A percentile compares a stretch with the other conserved stretches of the same genome.
Conservation (phyloP, 2,329 filamentous ascomycete species). For the Cryphonectria radicalis region DNA sequence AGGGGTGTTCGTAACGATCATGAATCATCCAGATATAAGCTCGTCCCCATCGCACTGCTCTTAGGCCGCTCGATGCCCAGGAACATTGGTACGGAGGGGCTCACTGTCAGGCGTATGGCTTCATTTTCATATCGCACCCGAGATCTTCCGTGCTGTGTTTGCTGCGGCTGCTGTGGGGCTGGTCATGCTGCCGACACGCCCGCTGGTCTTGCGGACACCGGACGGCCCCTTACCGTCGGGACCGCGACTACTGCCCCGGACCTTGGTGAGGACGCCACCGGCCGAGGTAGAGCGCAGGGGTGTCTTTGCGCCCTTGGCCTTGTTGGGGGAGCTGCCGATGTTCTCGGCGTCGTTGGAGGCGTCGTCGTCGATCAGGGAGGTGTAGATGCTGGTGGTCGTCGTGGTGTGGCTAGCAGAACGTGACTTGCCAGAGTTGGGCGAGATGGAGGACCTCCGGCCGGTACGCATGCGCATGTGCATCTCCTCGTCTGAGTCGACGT, state of each 20-base stretch:
- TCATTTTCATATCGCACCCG: slow-evolving; percentile 39
- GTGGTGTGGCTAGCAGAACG: slow-evolving; percentile 77
- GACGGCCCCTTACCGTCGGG: slow-evolving; percentile 49
- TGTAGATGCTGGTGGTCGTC: slow-evolving; percentile 71
- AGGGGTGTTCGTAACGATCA: slow-evolving; percentile 28
- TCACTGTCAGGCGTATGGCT: background rate
- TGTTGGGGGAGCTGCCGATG: slow-evolving; percentile 52
- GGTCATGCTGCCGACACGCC: slow-evolving; percentile 64
- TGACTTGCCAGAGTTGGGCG: slow-evolving; percentile 64
- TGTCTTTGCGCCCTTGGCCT: slow-evolving; percentile 58
- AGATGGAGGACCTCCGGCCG: slow-evolving; percentile 67
- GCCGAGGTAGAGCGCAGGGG: slow-evolving; percentile 54
- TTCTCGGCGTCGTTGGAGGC: slow-evolving; percentile 74
- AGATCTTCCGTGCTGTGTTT: slow-evolving; percentile 58
- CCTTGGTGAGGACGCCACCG: slow-evolving; percentile 64
- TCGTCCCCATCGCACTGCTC: slow-evolving; percentile 13
- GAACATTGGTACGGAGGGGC: background rate
- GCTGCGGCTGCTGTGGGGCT: slow-evolving; percentile 46
- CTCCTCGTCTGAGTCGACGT: slow-evolving; percentile 80
- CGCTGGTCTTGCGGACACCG: slow-evolving; percentile 68
- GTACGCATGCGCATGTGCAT: slow-evolving; percentile 75
- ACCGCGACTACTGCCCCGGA: slow-evolving; percentile 53
- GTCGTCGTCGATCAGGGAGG: slow-evolving; percentile 64
- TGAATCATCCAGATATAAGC: slow-evolving; percentile 27
- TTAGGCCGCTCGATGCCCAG: background rate